Evolutionary conservation across 2,329 filamentous ascomycete species (phyloP).

Genomic region (Aureobasidium sp.): DNA sequence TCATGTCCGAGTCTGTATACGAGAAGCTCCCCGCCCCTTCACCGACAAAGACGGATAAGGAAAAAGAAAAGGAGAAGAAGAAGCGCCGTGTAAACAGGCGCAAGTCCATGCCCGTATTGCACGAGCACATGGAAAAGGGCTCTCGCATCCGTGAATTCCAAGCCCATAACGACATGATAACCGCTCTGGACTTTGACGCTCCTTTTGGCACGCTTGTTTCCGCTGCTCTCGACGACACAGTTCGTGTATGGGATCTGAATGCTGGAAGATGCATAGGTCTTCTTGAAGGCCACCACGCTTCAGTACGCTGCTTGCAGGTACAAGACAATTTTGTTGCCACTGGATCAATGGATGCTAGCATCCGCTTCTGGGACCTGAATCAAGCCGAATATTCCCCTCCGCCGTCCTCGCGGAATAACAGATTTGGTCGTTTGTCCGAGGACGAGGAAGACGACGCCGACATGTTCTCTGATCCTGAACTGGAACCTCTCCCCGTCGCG

Average conservation of each 20-base stretch:
- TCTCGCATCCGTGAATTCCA: constrained; percentile 81
- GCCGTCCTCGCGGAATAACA: constrained; percentile 50
- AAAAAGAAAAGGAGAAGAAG: constrained; percentile 40
- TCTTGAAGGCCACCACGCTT: constrained; percentile 90
- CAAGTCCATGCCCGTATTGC: constrained; percentile 87
- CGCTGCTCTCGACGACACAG: constrained; percentile 84
- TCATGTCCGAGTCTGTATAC: constrained; percentile 98
- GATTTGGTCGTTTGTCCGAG: constrained; percentile 34
- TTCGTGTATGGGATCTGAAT: constrained; percentile 94
- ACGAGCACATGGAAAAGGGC: constrained; percentile 90
- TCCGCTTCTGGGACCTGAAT: constrained; percentile 90
- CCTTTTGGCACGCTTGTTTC: constrained; percentile 94
- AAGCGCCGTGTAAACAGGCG: constrained; percentile 55
- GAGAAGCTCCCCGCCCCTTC: constrained; percentile 72
- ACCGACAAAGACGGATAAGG: constrained; percentile 37
- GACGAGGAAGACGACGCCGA: constrained; percentile 17
- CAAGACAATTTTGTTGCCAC: constrained; percentile 94
- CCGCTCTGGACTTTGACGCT: constrained; percentile 91
- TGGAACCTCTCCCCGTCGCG: constrained; percentile 39
- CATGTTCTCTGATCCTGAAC: constrained; percentile 6
- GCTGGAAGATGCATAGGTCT: constrained; percentile 85
- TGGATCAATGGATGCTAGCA: constrained; percentile 89
- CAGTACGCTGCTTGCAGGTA: constrained; percentile 84
- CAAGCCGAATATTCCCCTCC: constrained; percentile 74
- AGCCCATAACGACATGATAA: constrained; percentile 81